Percentiles rank a stretch among this genome's conserved stretches.
Evolutionary conservation across 2,329 filamentous ascomycete species (phyloP).

Genomic region (Talaromyces atroroseus): DNA sequence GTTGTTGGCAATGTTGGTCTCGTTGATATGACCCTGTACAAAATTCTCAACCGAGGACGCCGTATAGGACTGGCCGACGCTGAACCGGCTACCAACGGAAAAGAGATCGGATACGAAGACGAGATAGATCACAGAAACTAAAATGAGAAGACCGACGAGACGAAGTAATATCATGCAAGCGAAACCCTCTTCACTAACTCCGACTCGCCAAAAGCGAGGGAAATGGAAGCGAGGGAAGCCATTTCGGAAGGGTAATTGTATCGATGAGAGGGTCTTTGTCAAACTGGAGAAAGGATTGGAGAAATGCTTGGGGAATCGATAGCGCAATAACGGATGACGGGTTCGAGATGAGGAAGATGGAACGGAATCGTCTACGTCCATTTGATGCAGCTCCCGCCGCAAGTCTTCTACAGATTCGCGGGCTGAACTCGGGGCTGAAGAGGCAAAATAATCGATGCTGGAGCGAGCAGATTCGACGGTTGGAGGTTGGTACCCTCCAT

Average conservation of each 20-base stretch:
- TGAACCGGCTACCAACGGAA: conserved; percentile 58
- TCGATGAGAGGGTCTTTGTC: conserved; percentile 52
- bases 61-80: conserved; percentile 67
- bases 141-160: conserved; percentile 66
- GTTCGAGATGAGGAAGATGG: conserved; percentile 24
- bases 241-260: conserved; percentile 49
- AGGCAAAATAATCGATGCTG: conserved; percentile 52
- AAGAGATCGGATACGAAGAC: conserved; percentile 84
- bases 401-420: conserved; percentile 57
- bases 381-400: conserved; percentile 78
- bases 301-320: conserved; percentile 53
- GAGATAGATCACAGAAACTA: conserved; percentile 73
- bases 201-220: conserved; percentile 31
- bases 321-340: conserved; percentile 35
- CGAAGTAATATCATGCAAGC: conserved; percentile 66
- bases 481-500: conserved; percentile 65
- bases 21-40: conserved; percentile 68
- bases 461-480: conserved; percentile 75
- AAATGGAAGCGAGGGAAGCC: conserved; percentile 35
- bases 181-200: conserved; percentile 43
- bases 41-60: conserved; percentile 74
- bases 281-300: conserved; percentile 54
- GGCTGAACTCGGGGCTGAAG: conserved; percentile 49
- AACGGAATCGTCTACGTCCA: conserved; percentile 71
- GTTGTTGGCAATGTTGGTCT: conserved; percentile 63